Conservation (phyloP, 768 basidiomycete genomes). For the Favolaschia claudopus region DNA sequence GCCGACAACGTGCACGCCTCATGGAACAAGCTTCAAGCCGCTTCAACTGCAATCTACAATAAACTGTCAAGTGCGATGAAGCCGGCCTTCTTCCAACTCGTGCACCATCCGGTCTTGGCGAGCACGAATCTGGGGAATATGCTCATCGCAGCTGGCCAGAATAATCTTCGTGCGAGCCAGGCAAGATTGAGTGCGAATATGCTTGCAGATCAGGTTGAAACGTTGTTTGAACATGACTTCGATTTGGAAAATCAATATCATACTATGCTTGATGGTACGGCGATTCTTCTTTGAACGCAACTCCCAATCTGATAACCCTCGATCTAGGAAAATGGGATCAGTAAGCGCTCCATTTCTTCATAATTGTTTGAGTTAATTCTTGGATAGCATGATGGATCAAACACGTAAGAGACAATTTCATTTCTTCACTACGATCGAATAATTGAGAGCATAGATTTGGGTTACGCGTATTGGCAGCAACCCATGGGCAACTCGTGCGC, state of each 20-base stretch:
- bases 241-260: slow-evolving; percentile 70
- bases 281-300: too few species aligned
- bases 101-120: slow-evolving; percentile 70
- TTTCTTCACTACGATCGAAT: background rate
- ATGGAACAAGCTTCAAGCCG: slow-evolving; percentile 56
- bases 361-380: background rate
- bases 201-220: slow-evolving; percentile 60
- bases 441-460: slow-evolving; percentile 56
- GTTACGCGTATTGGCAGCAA: slow-evolving; percentile 77
- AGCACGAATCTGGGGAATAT: slow-evolving; percentile 64
- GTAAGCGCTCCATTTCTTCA: slow-evolving; percentile 40
- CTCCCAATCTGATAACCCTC: too few species aligned
- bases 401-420: slow-evolving; percentile 49
- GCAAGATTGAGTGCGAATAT: slow-evolving; percentile 68
- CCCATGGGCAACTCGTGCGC: slow-evolving; percentile 68
- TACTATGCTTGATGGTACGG: slow-evolving; percentile 57
- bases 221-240: slow-evolving; percentile 66
- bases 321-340: slow-evolving; percentile 68
- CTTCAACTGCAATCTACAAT: slow-evolving; percentile 64
- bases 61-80: slow-evolving; percentile 53
- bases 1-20: slow-evolving; percentile 62
- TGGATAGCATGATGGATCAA: slow-evolving; percentile 71
- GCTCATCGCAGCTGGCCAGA: slow-evolving; percentile 65
- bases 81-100: slow-evolving; percentile 75
- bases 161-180: slow-evolving; percentile 70